phyloP scores from a whole-genome alignment of 1,284 basidiomycete species.

The Sanghuangporus weigelae region DNA sequence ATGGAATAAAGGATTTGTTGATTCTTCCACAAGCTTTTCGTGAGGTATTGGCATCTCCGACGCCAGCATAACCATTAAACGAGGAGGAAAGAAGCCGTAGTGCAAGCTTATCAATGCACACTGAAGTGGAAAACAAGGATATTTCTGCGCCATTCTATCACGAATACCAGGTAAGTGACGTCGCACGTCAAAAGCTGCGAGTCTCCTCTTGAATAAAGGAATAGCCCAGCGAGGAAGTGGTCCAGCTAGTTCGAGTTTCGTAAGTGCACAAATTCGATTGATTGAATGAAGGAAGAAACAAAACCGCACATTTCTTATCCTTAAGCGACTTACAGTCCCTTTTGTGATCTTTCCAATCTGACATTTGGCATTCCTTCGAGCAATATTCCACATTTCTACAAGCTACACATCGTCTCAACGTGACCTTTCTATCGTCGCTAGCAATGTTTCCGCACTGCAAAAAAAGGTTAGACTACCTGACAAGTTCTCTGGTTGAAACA shows the following conservation, averaged over 20 bases:
- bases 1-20: background rate
- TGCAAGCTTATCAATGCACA: background rate
- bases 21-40: background rate
- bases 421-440: background rate
- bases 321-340: background rate
- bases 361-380: background rate
- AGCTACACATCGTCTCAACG: background rate
- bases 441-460: background rate
- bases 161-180: background rate
- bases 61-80: background rate
- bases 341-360: constrained; percentile 1
- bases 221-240: background rate
- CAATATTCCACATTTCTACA: background rate
- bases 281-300: background rate
- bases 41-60: background rate
- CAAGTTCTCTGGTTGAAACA: background rate
- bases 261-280: background rate
- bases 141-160: background rate
- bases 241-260: background rate
- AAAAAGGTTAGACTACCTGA: background rate
- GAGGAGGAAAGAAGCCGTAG: background rate
- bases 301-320: background rate
- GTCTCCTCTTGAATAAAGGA: background rate
- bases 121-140: background rate
- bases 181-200: background rate